These are phyloP conservation scores for Lactuca saligna DNA, from an alignment of 129 eudicot species.

Conservation along the genomic window DNA sequence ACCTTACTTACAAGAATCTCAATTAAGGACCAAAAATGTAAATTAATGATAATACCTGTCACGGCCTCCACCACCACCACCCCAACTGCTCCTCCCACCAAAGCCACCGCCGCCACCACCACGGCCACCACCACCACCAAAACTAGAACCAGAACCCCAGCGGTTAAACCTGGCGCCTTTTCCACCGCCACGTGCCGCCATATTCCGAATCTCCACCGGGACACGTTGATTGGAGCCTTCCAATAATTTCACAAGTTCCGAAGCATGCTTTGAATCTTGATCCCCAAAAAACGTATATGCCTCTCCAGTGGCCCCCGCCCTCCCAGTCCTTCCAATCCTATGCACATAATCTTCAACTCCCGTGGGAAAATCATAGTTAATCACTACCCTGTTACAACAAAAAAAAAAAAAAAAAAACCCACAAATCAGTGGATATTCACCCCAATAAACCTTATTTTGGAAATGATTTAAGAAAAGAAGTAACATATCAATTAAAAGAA, in stretches of 20 bases:
- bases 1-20: no score
- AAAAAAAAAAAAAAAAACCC: no score
- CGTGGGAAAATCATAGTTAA: conserved; percentile 89
- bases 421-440: no score
- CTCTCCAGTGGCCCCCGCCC: conserved; percentile 96
- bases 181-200: conserved; percentile 90
- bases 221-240: conserved; percentile 95
- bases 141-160: conserved; percentile 63
- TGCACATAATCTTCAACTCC: conserved; percentile 97
- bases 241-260: conserved; percentile 77
- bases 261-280: conserved; percentile 78
- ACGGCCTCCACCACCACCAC: conserved; percentile 46
- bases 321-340: conserved; percentile 96
- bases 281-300: conserved; percentile 81
- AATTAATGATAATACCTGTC: conserved; percentile 40
- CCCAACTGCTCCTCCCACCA: conserved; percentile 61
- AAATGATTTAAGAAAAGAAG: no score
- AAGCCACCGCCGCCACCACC: conserved; percentile 62
- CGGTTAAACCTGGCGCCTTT: conserved; percentile 50
- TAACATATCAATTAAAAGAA: no score
- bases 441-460: no score
- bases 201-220: conserved; percentile 66
- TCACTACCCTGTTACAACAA: conserved; percentile 60
- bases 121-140: conserved; percentile 43
- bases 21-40: background rate